A percentile compares a stretch with the other conserved stretches of the same genome.
Conservation (phyloP, 352 stramenopile species). For the Pythium pectinolyticum region DNA sequence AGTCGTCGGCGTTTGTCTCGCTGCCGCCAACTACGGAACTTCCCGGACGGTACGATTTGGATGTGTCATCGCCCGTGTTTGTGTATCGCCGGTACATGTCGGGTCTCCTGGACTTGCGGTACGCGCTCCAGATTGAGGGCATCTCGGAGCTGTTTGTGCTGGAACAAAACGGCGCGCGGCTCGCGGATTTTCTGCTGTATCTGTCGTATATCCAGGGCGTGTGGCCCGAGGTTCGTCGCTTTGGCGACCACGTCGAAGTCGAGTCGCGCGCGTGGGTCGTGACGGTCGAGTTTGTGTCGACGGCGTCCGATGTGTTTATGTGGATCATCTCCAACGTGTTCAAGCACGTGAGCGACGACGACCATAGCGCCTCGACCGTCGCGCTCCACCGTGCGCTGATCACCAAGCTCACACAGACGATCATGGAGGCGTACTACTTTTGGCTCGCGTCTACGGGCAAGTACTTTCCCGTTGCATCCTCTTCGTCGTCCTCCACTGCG, state of each 20-base stretch:
- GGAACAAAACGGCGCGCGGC: conserved; percentile 53
- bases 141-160: conserved; percentile 90
- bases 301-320: conserved; percentile 73
- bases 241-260: conserved; percentile 75
- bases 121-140: conserved; percentile 97
- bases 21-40: conserved; percentile 60
- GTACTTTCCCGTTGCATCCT: conserved; percentile 76
- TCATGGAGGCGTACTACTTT: conserved; percentile 78
- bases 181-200: conserved; percentile 71
- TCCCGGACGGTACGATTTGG: conserved; percentile 57
- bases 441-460: conserved; percentile 74
- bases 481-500: too few relatives aligned
- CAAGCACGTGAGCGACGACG: conserved; percentile 39
- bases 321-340: conserved; percentile 83
- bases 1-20: conserved; percentile 51
- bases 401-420: conserved; percentile 53
- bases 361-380: background rate
- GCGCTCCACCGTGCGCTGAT: conserved; percentile 34
- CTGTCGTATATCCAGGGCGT: conserved; percentile 76
- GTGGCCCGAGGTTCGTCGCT: conserved; percentile 56
- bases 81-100: conserved; percentile 94
- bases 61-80: conserved; percentile 91
- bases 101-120: conserved; percentile 97
- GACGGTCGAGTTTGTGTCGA: conserved; percentile 83
- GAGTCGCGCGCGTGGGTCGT: conserved; percentile 83